Conservation (phyloP, 148 eudicot genomes). For the Amaranthus cruentus region DNA sequence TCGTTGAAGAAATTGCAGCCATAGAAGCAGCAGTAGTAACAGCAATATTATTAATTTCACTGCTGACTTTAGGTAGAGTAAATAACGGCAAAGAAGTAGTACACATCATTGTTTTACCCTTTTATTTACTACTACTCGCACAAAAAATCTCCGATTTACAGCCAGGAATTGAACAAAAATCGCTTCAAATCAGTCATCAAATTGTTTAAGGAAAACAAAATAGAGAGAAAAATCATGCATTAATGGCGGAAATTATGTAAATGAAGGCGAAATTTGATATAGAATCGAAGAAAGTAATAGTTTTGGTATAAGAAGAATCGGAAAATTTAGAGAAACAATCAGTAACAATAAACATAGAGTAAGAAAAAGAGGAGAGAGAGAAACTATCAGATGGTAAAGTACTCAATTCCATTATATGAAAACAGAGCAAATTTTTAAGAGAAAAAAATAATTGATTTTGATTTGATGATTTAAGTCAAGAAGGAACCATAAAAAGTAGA, state of each 20-base stretch:
- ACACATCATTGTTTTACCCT: conserved; percentile 10
- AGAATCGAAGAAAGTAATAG: background rate
- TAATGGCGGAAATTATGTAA: background rate
- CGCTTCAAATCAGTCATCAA: background rate
- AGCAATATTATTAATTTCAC: background rate
- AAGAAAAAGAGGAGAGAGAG: background rate
- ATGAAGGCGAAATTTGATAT: background rate
- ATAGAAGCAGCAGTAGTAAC: background rate
- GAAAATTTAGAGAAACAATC: background rate
- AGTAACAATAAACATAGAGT: background rate
- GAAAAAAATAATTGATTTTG: background rate
- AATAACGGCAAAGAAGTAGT: conserved; percentile 21
- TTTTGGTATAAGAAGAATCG: background rate
- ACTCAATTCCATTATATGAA: conserved; percentile 26
- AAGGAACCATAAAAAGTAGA: conserved; percentile 1
- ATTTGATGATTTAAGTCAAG: conserved; percentile 6
- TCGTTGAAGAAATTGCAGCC: conserved; percentile 12
- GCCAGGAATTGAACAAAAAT: conserved; percentile 5
- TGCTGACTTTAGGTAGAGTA: conserved; percentile 11
- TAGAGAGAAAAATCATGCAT: background rate
- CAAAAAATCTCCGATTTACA: background rate
- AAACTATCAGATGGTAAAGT: background rate
- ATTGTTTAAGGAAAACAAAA: background rate
- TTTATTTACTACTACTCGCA: background rate
- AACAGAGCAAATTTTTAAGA: background rate